Conservation (phyloP, 805 yeast genomes). For the Cephaloascus albidus region DNA sequence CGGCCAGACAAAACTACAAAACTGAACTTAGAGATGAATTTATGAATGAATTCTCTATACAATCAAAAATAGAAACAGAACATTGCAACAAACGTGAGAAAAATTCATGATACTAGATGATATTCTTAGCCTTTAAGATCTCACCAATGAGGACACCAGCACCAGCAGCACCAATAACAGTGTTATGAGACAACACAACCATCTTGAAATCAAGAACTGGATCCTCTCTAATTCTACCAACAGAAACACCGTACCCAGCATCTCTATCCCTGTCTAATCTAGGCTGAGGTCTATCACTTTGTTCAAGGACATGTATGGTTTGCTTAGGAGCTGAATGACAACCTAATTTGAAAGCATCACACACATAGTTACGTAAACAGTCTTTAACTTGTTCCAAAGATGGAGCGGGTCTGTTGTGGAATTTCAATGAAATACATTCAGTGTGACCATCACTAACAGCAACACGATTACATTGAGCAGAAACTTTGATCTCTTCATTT, state of each 20-base stretch:
- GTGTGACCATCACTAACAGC: conserved; percentile 98
- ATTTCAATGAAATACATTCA: conserved; percentile 83
- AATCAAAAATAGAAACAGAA: not conserved
- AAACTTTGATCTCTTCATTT: conserved; percentile 69
- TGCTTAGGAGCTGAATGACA: conserved; percentile 92
- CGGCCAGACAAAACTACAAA: too few relatives aligned
- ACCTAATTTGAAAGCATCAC: conserved; percentile 72
- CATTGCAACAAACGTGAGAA: not conserved
- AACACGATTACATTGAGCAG: conserved; percentile 95
- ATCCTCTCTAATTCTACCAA: conserved; percentile 90
- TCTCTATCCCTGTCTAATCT: conserved; percentile 95
- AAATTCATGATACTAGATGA: conserved; percentile 38
- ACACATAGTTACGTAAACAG: conserved; percentile 59
- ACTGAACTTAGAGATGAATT: too few relatives aligned
- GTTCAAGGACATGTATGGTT: conserved; percentile 86
- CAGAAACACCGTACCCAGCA: conserved; percentile 86
- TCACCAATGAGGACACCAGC: conserved; percentile 96
- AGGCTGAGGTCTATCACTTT: conserved; percentile 93
- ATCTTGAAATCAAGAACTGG: conserved; percentile 90
- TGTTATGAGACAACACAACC: conserved; percentile 96
- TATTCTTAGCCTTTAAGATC: conserved; percentile 64
- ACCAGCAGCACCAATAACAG: conserved; percentile 98
- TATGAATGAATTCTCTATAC: not conserved
- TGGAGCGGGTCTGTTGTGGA: conserved; percentile 78
- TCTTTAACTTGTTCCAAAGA: conserved; percentile 70